Conservation (phyloP, 225 moss, liverwort and hornwort genomes). For the Marchantia polymorpha region DNA sequence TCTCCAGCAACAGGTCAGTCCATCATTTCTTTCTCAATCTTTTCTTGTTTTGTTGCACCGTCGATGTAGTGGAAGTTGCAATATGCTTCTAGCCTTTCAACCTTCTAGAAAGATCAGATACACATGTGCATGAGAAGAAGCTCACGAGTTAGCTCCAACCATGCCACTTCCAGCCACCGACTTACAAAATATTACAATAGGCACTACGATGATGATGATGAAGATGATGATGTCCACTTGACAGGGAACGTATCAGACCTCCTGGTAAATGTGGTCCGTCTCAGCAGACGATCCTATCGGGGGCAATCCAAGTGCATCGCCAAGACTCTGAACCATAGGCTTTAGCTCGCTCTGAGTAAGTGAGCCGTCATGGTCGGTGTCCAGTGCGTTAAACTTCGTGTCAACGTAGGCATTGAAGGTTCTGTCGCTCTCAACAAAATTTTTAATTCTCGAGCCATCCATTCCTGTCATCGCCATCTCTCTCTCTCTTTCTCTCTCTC, state of each 20-base stretch:
- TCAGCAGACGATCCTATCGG: slow-evolving; percentile 63
- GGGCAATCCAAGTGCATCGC: slow-evolving; percentile 64
- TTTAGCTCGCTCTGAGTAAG: slow-evolving; percentile 51
- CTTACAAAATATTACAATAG: background rate
- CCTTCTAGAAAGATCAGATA: too few species aligned
- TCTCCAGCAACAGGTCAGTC: too few species aligned
- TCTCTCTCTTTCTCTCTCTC: background rate
- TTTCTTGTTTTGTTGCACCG: too few species aligned
- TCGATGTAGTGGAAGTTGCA: too few species aligned
- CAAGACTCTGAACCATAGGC: slow-evolving; percentile 60
- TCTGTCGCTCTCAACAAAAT: slow-evolving; percentile 58
- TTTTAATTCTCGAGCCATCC: slow-evolving; percentile 36
- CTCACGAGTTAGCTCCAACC: too few species aligned
- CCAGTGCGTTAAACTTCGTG: slow-evolving; percentile 55
- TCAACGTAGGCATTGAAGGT: slow-evolving; percentile 56
- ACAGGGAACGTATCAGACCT: slow-evolving; percentile 37
- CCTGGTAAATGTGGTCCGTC: slow-evolving; percentile 75
- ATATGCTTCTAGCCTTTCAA: too few species aligned
- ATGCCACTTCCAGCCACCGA: too few species aligned
- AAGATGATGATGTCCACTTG: background rate
- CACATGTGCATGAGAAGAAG: too few species aligned
- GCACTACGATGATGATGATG: background rate
- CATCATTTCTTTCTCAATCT: too few species aligned
- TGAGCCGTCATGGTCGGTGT: slow-evolving; percentile 53
- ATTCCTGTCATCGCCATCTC: background rate